Evolutionary conservation across 495 filamentous ascomycete species (phyloP), one percentile per base, ranked within the genome.

Genomic region (Penicillium canescens): DNA sequence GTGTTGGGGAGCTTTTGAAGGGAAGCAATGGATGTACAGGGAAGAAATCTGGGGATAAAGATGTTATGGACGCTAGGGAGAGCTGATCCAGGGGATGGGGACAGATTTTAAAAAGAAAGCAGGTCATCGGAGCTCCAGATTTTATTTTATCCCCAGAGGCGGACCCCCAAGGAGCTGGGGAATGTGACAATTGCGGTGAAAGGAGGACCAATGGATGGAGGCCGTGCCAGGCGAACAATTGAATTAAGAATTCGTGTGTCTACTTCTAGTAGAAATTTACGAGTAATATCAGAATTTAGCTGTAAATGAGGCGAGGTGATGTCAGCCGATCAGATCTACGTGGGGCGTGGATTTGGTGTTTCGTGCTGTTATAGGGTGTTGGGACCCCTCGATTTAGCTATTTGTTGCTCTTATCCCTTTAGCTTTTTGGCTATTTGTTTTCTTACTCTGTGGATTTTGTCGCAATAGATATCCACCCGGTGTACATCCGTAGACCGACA

Each of bases 121-220:
- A 24, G 12, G 48, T 35, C 24, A 31, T 14, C 2, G 14, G 41
- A 31, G 21, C 23, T 20, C 28, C 4, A 6, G 14, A n/a, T 33
- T 13, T 34, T 23, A 37, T 46, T 42, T 54, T 55, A 42, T 37
- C 23, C 31, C 46, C 26, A 35, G 42, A 49, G 20, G 16, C 26
- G 39, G 14, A 18, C 18, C 18, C 23, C 23, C 31, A 36, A 46
- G 43, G 57, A 60, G 61, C 51, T 54, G 46, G 55, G 56, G 54
- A 65, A 60, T 62, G 62, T 46, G 18, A 55, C 42, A 64, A 48
- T 63, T 63, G 59, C 63, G 60, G 63, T 64, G 63, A 62, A 56
- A 31, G 14, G 18, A 33, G 48, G 41, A 28, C 50, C 33, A 28
- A 58, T 54, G 37, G 41, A 44, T 46, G 47, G 34, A 37, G 55